phyloP scores from a whole-genome alignment of 371 early-diverging fungal species.

The Syncephalastrum monosporum region DNA sequence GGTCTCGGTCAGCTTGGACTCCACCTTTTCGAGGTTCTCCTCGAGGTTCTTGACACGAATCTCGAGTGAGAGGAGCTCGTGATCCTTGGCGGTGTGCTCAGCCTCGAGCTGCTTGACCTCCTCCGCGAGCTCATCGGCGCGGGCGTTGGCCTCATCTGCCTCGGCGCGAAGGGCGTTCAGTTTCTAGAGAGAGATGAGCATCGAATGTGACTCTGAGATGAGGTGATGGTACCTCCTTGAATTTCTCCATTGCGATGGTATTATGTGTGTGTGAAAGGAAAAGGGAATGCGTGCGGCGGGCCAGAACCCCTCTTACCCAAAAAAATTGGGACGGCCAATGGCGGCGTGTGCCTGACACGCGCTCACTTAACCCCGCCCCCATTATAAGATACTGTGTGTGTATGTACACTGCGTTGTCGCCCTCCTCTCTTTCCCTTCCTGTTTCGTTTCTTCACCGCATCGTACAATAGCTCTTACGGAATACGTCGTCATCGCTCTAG shows the following conservation, averaged over 20 bases:
- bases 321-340: too few species aligned
- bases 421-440: too few species aligned
- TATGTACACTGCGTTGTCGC: too few species aligned
- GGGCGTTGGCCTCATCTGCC: conserved; percentile 64
- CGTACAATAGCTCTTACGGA: too few species aligned
- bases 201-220: too few species aligned
- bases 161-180: conserved; percentile 66
- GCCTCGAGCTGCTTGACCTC: conserved; percentile 64
- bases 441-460: too few species aligned
- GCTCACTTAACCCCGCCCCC: too few species aligned
- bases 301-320: too few species aligned
- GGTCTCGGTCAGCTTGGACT: conserved; percentile 53
- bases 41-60: conserved; percentile 68
- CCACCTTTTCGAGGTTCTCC: conserved; percentile 64
- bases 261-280: not conserved
- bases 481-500: too few species aligned
- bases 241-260: conserved; percentile 42
- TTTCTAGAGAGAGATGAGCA: conserved; percentile 52
- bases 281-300: too few species aligned
- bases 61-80: conserved; percentile 70
- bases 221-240: conserved; percentile 47
- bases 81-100: conserved; percentile 71
- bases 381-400: too few species aligned
- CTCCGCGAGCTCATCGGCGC: conserved; percentile 68
- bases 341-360: too few species aligned